Base-by-base conservation (phyloP, 1,284 basidiomycete species). In the Cutaneotrichosporon mucoides region DNA sequence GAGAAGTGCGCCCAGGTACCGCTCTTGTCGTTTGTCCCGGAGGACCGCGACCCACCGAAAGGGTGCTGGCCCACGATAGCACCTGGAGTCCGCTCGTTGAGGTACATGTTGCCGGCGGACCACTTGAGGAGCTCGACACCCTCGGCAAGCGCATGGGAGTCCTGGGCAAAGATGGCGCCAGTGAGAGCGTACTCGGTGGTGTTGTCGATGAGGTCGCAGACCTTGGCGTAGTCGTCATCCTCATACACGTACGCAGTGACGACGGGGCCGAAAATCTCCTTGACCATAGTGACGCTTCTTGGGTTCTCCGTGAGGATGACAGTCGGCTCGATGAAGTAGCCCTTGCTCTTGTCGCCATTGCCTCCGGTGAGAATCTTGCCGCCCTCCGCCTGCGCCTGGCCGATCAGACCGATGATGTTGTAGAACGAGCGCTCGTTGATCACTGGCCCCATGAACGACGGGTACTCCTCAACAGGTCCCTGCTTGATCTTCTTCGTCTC, bases 11-110 rank as follows among this genome's bases (percentile, higher is more conserved):
- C 85, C 66, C 91, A 86, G 69, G 87, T 90, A 11, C 92, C 92
- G 0, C 92, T 90, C 80, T 95, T 95, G 78, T 95, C 92, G 79
- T 95, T 95, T 62, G 92, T 95, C 24, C 92, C 92, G 71, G 88
- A 90, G 34, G 83, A 88, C 43, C 92, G 85, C 5, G 85, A 88
- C 49, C 92, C 92, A 51, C 92, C 92, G 72, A 95, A 95, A 1
- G 9, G 92, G 92, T 95, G 92, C 76, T 93, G 91, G 3, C 88
- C 89, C 24, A 92, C 89, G 52, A 89, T 88, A n/a, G 92, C 92
- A 56, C 92, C 92, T 0, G 92, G 95, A 79, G 91, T 95, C 73
- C 89, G 90, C 65, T 90, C 89, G 76, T 91, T 92, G 80, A 90
- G 90, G 80, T 93, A 93, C 46, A 91, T 6, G 66, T 72, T 54